These are phyloP conservation scores for Hypoxylon crocopeplum DNA, from an alignment of 495 filamentous ascomycete species.

Conservation along the genomic window DNA sequence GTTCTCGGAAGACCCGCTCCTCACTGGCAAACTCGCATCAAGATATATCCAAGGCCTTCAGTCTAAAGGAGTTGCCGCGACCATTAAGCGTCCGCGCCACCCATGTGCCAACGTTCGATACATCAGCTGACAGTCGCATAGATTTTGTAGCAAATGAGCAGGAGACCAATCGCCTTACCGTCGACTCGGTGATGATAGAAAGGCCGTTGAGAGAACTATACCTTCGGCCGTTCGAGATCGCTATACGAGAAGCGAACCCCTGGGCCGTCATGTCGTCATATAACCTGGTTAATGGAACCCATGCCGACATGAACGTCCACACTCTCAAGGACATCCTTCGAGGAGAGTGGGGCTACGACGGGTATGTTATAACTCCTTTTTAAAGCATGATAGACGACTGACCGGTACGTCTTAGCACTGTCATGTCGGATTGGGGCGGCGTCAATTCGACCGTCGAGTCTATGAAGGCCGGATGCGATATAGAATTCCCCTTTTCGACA, in stretches of 20 bases:
- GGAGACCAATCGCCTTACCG: constrained; percentile 77
- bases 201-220: constrained; percentile 82
- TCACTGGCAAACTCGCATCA: constrained; percentile 78
- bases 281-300: constrained; percentile 79
- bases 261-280: constrained; percentile 88
- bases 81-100: constrained; percentile 69
- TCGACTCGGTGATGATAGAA: constrained; percentile 73
- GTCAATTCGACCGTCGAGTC: constrained; percentile 74
- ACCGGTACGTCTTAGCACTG: constrained; percentile 54
- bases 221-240: constrained; percentile 81
- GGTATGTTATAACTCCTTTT: constrained; percentile 49
- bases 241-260: constrained; percentile 76
- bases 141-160: constrained; percentile 87
- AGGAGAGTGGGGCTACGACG: constrained; percentile 78
- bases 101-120: not conserved
- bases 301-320: constrained; percentile 76
- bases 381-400: constrained; percentile 18
- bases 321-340: constrained; percentile 76
- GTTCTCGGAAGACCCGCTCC: constrained; percentile 81
- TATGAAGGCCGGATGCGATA: constrained; percentile 75
- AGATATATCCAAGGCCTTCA: constrained; percentile 78
- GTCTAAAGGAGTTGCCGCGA: constrained; percentile 74
- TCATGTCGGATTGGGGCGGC: constrained; percentile 78
- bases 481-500: constrained; percentile 79
- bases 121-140: constrained; percentile 41